A percentile compares a stretch with the other conserved stretches of the same genome.
Evolutionary conservation across 2,329 filamentous ascomycete species (phyloP).

Genomic region (Cadophora gregata): DNA sequence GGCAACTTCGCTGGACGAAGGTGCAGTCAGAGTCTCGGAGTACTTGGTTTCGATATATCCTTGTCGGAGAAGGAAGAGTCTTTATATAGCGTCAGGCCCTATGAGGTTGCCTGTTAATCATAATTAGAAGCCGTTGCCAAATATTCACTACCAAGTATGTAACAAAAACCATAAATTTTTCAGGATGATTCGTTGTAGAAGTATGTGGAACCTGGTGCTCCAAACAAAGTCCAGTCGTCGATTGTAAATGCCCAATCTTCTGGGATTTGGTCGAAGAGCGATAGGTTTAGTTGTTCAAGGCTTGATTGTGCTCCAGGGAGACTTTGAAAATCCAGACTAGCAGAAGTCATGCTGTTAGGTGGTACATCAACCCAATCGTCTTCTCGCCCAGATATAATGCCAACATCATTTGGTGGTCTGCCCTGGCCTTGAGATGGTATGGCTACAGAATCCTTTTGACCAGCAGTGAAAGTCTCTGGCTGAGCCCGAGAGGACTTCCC

Average conservation of each 20-base stretch:
- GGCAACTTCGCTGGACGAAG: conserved; percentile 11
- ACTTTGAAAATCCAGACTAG: conserved; percentile 2
- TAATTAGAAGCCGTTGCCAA: background rate
- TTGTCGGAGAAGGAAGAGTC: conserved; percentile 18
- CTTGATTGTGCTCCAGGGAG: conserved; percentile 1
- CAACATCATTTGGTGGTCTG: background rate
- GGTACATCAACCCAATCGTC: background rate
- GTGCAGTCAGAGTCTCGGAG: conserved; percentile 14
- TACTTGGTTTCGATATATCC: conserved; percentile 10
- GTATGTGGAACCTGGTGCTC: conserved; percentile 32
- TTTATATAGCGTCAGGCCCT: conserved; percentile 9
- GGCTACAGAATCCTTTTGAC: background rate
- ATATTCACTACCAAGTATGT: background rate
- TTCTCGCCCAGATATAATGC: too few relatives aligned
- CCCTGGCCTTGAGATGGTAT: background rate
- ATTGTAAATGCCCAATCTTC: conserved; percentile 36
- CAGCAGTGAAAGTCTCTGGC: background rate
- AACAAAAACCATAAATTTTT: background rate
- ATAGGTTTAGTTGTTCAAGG: conserved; percentile 18
- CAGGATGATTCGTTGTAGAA: conserved; percentile 29
- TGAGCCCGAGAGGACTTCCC: background rate
- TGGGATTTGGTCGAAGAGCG: conserved; percentile 31
- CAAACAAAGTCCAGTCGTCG: conserved; percentile 35
- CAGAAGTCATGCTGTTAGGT: background rate
- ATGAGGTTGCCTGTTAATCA: conserved; percentile 18